Evolutionary conservation across 2,329 filamentous ascomycete genomes (phyloP).

Genomic region (Dothistroma septosporum): DNA sequence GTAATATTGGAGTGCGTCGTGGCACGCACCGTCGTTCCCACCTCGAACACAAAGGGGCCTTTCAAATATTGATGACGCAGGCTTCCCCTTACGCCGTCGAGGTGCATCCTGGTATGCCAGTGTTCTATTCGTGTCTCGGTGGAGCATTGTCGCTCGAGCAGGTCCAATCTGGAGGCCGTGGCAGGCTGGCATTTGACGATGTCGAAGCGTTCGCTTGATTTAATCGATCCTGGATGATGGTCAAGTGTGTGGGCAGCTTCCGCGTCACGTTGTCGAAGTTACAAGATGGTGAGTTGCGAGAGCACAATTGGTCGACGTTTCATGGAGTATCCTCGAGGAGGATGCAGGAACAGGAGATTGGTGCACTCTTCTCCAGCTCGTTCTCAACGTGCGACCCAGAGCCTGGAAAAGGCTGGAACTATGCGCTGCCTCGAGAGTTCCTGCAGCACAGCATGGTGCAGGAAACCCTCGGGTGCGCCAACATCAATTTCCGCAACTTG

Average conservation of each 20-base stretch:
- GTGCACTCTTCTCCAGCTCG: neutral
- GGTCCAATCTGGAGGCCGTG: neutral
- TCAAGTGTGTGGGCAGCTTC: neutral
- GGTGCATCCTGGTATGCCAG: neutral
- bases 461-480: neutral
- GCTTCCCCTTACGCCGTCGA: conserved; percentile 1
- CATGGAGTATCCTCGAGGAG: neutral
- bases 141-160: neutral
- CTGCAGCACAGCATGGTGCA: neutral
- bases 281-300: neutral
- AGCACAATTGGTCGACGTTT: neutral
- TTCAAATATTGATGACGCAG: neutral
- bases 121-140: conserved; percentile 1
- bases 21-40: neutral
- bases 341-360: neutral
- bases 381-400: neutral
- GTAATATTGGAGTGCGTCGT: neutral
- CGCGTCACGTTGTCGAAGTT: neutral
- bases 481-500: neutral
- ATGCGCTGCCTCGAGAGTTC: neutral
- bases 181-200: neutral
- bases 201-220: neutral
- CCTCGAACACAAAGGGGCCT: neutral
- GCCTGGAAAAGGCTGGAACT: neutral
- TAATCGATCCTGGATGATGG: neutral